phyloP scores from a whole-genome alignment of 2,329 filamentous ascomycete species.

The Ceratocystis eucalypticola region DNA sequence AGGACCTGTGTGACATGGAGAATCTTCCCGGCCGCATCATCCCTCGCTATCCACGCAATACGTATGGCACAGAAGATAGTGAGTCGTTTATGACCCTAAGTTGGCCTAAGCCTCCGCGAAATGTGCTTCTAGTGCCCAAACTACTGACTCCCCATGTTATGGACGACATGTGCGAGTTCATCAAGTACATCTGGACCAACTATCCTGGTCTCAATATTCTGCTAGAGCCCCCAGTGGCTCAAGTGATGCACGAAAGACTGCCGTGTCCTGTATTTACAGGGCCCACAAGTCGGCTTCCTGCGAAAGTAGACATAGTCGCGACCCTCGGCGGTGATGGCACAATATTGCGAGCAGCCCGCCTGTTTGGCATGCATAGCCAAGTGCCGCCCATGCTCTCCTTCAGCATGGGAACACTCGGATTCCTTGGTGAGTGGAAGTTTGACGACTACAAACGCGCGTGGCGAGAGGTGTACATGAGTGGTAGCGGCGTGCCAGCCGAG shows the following conservation, averaged over 20 bases:
- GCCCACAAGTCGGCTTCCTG: constrained; percentile 44
- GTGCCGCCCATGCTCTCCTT: constrained; percentile 90
- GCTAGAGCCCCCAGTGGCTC: constrained; percentile 64
- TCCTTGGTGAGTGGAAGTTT: constrained; percentile 95
- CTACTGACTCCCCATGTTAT: constrained; percentile 41
- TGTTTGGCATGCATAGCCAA: constrained; percentile 56
- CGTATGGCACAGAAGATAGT: constrained; percentile 23
- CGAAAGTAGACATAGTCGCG: constrained; percentile 75
- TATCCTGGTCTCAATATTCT: constrained; percentile 74
- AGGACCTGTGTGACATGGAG: constrained; percentile 37
- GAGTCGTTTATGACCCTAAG: constrained; percentile 43
- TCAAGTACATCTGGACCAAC: constrained; percentile 60
- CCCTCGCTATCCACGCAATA: constrained; percentile 49
- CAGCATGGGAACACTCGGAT: constrained; percentile 92
- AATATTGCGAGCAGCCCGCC: constrained; percentile 69
- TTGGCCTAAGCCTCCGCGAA: constrained; percentile 41
- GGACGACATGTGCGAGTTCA: constrained; percentile 40
- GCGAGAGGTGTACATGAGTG: constrained; percentile 78
- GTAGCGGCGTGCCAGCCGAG: constrained; percentile 38
- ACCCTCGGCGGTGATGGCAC: constrained; percentile 92
- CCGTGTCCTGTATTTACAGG: constrained; percentile 59
- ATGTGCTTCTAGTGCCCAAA: constrained; percentile 46
- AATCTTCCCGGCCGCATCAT: constrained; percentile 41
- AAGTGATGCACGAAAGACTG: constrained; percentile 55
- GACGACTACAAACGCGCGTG: constrained; percentile 83